These are phyloP conservation scores for Kodamaea plutei DNA, from an alignment of 1,139 yeast genomes.

Conservation along the genomic window DNA sequence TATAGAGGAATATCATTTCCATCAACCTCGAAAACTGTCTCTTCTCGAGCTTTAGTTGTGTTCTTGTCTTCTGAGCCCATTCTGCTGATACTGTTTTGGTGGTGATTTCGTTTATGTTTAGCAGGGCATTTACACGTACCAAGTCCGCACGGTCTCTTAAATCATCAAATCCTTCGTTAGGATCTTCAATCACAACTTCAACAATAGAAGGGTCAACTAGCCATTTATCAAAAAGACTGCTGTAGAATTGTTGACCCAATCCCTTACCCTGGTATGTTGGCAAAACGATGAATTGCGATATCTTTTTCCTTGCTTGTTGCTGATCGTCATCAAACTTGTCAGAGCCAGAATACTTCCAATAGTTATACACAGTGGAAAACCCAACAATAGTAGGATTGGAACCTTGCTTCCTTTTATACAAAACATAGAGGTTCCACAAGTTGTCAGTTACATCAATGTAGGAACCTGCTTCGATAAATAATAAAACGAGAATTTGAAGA, in stretches of 20 bases:
- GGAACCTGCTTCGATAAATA: constrained; percentile 93
- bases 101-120: constrained; percentile 22
- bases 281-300: constrained; percentile 80
- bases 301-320: constrained; percentile 59
- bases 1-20: constrained; percentile 67
- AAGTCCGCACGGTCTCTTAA: constrained; percentile 82
- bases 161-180: constrained; percentile 89
- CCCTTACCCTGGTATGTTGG: constrained; percentile 76
- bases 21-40: constrained; percentile 74
- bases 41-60: constrained; percentile 57
- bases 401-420: constrained; percentile 46
- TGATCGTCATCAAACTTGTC: constrained; percentile 49
- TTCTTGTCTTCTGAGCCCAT: constrained; percentile 43
- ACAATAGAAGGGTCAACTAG: constrained; percentile 45
- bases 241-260: constrained; percentile 68
- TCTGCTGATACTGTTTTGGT: constrained; percentile 23
- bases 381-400: constrained; percentile 57
- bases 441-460: constrained; percentile 74
- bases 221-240: constrained; percentile 53
- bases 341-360: constrained; percentile 70
- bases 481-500: constrained; percentile 71
- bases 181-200: constrained; percentile 92
- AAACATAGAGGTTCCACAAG: constrained; percentile 62
- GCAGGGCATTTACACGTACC: constrained; percentile 35
- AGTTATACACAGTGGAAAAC: constrained; percentile 77